These are phyloP conservation scores for Epichloe bromicola DNA, from an alignment of 2,329 filamentous ascomycete genomes.

Conservation along the genomic window DNA sequence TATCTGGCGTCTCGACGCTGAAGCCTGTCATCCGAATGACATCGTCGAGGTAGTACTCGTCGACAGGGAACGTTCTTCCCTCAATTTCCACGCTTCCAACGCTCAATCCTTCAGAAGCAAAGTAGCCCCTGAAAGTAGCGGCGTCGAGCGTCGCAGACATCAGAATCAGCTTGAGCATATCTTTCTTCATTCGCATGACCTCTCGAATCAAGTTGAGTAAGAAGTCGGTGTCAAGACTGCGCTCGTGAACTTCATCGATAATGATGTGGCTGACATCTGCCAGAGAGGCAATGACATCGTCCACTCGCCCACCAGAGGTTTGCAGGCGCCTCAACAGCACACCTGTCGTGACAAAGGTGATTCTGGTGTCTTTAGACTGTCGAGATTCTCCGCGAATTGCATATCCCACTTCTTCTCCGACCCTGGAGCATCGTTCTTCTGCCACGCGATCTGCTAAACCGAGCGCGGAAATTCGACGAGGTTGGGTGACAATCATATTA, in stretches of 20 bases:
- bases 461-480: slow-evolving; percentile 83
- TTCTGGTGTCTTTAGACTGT: slow-evolving; percentile 60
- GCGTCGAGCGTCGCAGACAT: slow-evolving; percentile 97
- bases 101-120: slow-evolving; percentile 49
- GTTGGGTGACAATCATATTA: slow-evolving; percentile 93
- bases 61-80: slow-evolving; percentile 78
- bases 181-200: slow-evolving; percentile 58
- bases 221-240: slow-evolving; percentile 90
- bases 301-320: slow-evolving; percentile 66
- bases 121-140: slow-evolving; percentile 72
- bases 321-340: slow-evolving; percentile 84
- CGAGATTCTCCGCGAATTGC: slow-evolving; percentile 84
- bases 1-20: slow-evolving; percentile 35
- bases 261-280: slow-evolving; percentile 89
- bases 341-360: slow-evolving; percentile 93
- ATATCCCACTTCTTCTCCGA: slow-evolving; percentile 86
- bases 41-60: slow-evolving; percentile 83
- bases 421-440: slow-evolving; percentile 69
- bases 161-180: slow-evolving; percentile 76
- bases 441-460: slow-evolving; percentile 89
- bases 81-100: slow-evolving; percentile 79
- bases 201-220: slow-evolving; percentile 76
- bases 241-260: slow-evolving; percentile 93
- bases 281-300: slow-evolving; percentile 69
- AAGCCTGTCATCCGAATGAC: slow-evolving; percentile 71